Evolutionary conservation across 2,329 filamentous ascomycete genomes (phyloP).

Genomic region (Paecilomyces niveus): DNA sequence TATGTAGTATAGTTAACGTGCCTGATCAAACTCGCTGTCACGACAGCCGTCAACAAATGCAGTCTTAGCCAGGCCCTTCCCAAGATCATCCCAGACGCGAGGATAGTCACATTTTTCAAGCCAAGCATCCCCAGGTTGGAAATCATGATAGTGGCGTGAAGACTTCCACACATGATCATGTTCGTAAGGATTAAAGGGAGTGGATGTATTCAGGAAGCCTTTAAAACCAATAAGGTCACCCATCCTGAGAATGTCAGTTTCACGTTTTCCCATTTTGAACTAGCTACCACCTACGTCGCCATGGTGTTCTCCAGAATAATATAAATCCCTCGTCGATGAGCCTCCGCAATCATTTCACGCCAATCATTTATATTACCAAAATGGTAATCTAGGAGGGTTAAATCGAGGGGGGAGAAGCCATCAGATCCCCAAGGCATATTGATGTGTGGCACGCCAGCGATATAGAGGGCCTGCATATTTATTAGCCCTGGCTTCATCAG

Average conservation of each 20-base stretch:
- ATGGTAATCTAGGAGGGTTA: slow-evolving; percentile 53
- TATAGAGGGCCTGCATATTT: slow-evolving; percentile 43
- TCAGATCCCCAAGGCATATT: slow-evolving; percentile 55
- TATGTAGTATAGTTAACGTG: not conserved
- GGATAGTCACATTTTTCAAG: slow-evolving; percentile 47
- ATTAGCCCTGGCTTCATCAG: not conserved
- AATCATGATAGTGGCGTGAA: slow-evolving; percentile 47
- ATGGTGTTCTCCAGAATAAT: slow-evolving; percentile 56
- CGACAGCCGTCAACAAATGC: slow-evolving; percentile 44
- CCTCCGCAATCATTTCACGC: slow-evolving; percentile 46
- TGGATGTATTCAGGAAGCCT: slow-evolving; percentile 47
- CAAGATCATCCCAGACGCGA: slow-evolving; percentile 50
- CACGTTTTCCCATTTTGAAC: not conserved
- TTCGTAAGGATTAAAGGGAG: slow-evolving; percentile 45
- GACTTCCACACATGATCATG: slow-evolving; percentile 51
- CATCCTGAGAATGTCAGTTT: slow-evolving; percentile 30
- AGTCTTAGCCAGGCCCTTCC: slow-evolving; percentile 37
- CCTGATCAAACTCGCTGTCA: slow-evolving; percentile 51
- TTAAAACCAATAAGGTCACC: slow-evolving; percentile 53
- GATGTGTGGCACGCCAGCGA: slow-evolving; percentile 53
- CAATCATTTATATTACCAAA: slow-evolving; percentile 50
- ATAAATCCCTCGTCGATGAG: slow-evolving; percentile 53
- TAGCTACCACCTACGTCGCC: slow-evolving; percentile 38
- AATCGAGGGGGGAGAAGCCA: slow-evolving; percentile 49
- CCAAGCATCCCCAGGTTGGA: slow-evolving; percentile 43